A percentile compares a stretch with the other conserved stretches of the same genome.
phyloP scores from a whole-genome alignment of 108 stramenopile species.

The Fragilariopsis cylindrus region DNA sequence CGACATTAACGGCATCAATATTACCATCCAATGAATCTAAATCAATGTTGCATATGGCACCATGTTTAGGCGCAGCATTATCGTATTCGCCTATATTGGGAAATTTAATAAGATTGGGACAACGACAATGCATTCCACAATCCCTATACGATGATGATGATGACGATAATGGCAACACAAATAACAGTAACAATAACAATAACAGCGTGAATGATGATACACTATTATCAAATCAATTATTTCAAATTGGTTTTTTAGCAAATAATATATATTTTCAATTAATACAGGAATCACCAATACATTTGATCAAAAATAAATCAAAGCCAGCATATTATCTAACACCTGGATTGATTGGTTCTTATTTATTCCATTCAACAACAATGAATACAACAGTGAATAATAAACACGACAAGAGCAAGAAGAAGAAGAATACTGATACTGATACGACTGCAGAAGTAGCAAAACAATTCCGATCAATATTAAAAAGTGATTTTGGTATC shows the following conservation, averaged over 20 bases:
- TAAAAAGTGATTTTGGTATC: conserved; percentile 29
- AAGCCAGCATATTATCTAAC: conserved; percentile 34
- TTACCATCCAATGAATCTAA: no score
- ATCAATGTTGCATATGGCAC: conserved; percentile 17
- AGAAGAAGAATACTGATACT: background rate
- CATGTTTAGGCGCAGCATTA: conserved; percentile 44
- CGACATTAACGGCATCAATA: no score
- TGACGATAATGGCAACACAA: background rate
- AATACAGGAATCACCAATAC: conserved; percentile 34
- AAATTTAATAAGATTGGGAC: conserved; percentile 32
- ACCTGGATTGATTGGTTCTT: conserved; percentile 27
- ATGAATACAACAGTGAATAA: background rate
- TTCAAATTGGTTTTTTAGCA: conserved; percentile 18
- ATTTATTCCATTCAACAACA: conserved; percentile 11
- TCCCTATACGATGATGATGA: background rate
- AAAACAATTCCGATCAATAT: background rate
- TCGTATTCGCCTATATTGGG: conserved; percentile 27
- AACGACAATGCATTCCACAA: background rate
- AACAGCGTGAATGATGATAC: background rate
- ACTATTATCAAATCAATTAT: background rate
- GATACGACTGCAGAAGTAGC: background rate
- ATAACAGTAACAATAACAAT: background rate
- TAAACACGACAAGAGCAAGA: background rate
- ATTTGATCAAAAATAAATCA: conserved; percentile 31
- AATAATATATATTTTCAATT: conserved; percentile 34